Percentiles rank a stretch among this genome's conserved stretches.
phyloP scores from a whole-genome alignment of 1,284 basidiomycete species.

The Ceratobasidium sp. region DNA sequence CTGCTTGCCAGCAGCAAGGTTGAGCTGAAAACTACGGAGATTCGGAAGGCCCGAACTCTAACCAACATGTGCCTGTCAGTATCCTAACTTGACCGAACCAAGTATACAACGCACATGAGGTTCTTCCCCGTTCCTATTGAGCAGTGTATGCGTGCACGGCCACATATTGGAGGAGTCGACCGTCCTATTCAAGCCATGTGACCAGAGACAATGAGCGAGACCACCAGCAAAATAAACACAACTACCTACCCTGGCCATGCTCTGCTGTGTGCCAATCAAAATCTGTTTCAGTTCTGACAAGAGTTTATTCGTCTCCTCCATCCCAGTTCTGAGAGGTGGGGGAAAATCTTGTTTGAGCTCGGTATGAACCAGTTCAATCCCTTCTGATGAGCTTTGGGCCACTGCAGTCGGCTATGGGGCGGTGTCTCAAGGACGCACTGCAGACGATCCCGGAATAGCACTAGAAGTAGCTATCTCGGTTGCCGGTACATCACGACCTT shows the following conservation, averaged over 20 bases:
- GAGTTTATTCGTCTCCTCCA: neutral
- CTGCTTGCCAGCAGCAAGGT: no score
- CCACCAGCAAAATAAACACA: no score
- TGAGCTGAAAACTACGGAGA: no score
- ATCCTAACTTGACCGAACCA: neutral
- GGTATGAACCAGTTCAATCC: no score
- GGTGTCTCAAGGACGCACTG: no score
- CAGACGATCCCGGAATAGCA: no score
- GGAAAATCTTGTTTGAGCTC: no score
- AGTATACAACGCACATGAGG: neutral
- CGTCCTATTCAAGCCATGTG: neutral
- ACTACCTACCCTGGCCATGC: neutral
- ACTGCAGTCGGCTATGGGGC: no score
- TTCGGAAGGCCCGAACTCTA: no score
- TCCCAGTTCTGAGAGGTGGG: neutral
- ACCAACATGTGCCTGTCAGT: neutral
- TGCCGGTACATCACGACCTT: no score
- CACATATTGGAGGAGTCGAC: neutral
- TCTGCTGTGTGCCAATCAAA: constrained; percentile 21
- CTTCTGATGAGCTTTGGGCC: neutral
- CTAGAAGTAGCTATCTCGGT: no score
- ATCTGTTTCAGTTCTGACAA: neutral
- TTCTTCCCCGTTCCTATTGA: constrained; percentile 17
- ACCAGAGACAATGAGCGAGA: neutral
- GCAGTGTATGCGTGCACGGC: neutral